phyloP scores from a whole-genome alignment of 495 filamentous ascomycete genomes.

The Chaetomidium leptoderma region DNA sequence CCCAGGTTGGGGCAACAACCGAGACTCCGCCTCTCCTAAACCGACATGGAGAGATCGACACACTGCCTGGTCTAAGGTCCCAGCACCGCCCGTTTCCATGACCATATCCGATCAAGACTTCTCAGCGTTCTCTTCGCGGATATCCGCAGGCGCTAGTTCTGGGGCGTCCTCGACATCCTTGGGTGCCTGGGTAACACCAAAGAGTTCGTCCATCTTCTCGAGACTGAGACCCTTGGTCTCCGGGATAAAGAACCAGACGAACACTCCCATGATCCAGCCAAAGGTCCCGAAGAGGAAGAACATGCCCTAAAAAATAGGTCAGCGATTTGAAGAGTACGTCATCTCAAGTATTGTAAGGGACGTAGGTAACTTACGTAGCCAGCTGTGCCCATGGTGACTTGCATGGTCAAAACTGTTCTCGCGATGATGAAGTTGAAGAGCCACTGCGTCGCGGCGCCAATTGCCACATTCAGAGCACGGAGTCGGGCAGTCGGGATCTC shows the following conservation, averaged over 20 bases:
- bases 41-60: no score
- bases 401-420: constrained; percentile 56
- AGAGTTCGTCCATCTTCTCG: constrained; percentile 53
- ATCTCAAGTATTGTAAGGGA: background rate
- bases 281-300: constrained; percentile 32
- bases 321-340: background rate
- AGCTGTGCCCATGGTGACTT: constrained; percentile 53
- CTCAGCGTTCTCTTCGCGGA: background rate
- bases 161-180: constrained; percentile 20
- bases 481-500: constrained; percentile 69
- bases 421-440: constrained; percentile 63
- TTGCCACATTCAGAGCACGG: constrained; percentile 61
- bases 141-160: background rate
- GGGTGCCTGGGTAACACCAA: constrained; percentile 32
- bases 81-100: no score
- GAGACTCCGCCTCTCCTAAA: no score
- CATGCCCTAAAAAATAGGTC: constrained; percentile 54
- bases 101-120: no score
- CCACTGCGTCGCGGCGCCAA: constrained; percentile 63
- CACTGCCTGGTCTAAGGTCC: no score
- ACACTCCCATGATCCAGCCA: constrained; percentile 1
- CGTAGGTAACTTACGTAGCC: constrained; percentile 47
- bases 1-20: no score
- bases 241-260: background rate
- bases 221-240: constrained; percentile 51